Evolutionary conservation across 2,329 filamentous ascomycete species (phyloP).

Genomic region (Sarocladium kiliense): DNA sequence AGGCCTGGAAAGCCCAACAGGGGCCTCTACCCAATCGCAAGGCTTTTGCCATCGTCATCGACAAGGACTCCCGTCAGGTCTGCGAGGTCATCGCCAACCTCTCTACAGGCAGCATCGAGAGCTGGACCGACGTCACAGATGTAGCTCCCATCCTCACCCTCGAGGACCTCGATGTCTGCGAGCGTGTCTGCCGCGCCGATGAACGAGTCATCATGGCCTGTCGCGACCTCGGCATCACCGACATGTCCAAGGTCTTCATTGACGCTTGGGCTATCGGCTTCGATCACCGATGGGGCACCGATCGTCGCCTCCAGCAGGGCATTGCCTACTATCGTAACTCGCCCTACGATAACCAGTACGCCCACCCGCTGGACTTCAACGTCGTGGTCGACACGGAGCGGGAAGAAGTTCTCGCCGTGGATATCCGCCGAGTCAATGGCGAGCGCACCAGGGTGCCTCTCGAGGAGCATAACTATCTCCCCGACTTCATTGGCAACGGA

Average conservation of each 20-base stretch:
- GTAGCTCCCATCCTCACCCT: slow-evolving; percentile 60
- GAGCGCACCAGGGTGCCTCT: slow-evolving; percentile 39
- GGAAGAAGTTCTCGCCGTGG: slow-evolving; percentile 42
- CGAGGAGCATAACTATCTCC: slow-evolving; percentile 32
- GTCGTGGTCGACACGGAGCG: slow-evolving; percentile 39
- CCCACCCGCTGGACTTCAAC: slow-evolving; percentile 49
- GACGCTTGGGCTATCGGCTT: slow-evolving; percentile 84
- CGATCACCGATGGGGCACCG: slow-evolving; percentile 70
- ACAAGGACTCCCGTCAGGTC: slow-evolving; percentile 32
- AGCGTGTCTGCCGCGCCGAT: slow-evolving; percentile 62
- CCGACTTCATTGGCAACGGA: slow-evolving; percentile 26
- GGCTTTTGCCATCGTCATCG: slow-evolving; percentile 43
- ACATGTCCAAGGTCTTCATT: slow-evolving; percentile 81
- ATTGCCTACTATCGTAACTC: slow-evolving; percentile 77
- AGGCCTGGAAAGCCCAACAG: slow-evolving; percentile 47
- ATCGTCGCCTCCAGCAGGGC: slow-evolving; percentile 70
- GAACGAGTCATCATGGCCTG: slow-evolving; percentile 74
- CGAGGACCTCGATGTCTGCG: slow-evolving; percentile 73
- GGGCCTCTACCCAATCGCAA: slow-evolving; percentile 44
- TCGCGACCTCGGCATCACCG: slow-evolving; percentile 66
- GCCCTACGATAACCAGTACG: slow-evolving; percentile 60
- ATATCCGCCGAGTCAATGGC: slow-evolving; percentile 35
- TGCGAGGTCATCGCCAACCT: slow-evolving; percentile 48
- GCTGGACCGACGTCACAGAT: slow-evolving; percentile 39
- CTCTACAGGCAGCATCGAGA: slow-evolving; percentile 33